A percentile compares a stretch with the other conserved stretches of the same genome.
Conservation (phyloP, 129 eudicot species). For the Centaurea solstitialis region DNA sequence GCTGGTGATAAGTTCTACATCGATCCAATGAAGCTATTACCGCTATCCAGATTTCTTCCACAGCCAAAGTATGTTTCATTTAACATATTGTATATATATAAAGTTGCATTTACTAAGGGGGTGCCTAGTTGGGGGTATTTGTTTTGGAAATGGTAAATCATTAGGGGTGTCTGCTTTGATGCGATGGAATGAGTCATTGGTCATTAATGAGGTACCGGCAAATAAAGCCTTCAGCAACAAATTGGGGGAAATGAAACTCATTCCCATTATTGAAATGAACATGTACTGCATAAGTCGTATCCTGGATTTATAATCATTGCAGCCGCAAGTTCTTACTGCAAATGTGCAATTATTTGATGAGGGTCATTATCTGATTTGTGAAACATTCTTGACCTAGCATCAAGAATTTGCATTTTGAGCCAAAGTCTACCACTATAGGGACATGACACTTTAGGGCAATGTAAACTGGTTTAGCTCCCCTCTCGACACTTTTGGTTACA, state of each 20-base stretch:
- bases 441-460: too few species aligned
- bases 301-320: not conserved
- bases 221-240: not conserved
- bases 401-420: not conserved
- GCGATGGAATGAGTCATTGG: not conserved
- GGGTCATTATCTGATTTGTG: too few species aligned
- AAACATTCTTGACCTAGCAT: slow-evolving; percentile 1
- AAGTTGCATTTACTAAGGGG: not conserved
- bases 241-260: not conserved
- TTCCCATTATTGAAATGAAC: not conserved
- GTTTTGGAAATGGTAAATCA: not conserved
- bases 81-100: not conserved
- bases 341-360: not conserved
- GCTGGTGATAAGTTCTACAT: slow-evolving; percentile 91
- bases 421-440: too few species aligned
- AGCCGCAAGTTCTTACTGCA: not conserved
- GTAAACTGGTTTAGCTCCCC: too few species aligned
- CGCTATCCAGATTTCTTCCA: slow-evolving; percentile 83
- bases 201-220: not conserved
- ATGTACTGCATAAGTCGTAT: not conserved
- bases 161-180: not conserved
- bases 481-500: not conserved
- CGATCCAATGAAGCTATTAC: slow-evolving; percentile 89
- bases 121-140: not conserved
- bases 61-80: slow-evolving; percentile 77